Conservation (phyloP, 495 filamentous ascomycete species). For the Penicillium coffeae region DNA sequence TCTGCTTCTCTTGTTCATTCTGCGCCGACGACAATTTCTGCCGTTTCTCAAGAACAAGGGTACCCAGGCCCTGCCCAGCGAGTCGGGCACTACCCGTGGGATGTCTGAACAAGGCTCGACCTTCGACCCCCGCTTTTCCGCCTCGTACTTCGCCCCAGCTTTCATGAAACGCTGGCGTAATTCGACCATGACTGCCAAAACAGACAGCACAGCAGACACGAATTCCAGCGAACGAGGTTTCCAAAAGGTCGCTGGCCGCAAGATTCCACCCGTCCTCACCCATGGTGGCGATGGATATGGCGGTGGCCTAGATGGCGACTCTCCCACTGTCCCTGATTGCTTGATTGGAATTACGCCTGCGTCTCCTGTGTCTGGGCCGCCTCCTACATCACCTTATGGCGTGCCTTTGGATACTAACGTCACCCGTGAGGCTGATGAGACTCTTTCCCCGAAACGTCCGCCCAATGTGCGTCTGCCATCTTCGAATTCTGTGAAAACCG, state of each 20-base stretch:
- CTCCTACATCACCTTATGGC: slow-evolving; percentile 33
- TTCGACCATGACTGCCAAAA: slow-evolving; percentile 38
- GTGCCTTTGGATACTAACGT: slow-evolving; percentile 35
- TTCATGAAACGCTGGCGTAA: slow-evolving; percentile 42
- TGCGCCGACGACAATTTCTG: slow-evolving; percentile 46
- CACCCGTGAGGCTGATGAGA: slow-evolving; percentile 34
- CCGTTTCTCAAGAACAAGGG: slow-evolving; percentile 10
- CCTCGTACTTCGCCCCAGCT: slow-evolving; percentile 47
- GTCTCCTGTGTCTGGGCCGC: slow-evolving; percentile 27
- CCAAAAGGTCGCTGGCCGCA: slow-evolving; percentile 64
- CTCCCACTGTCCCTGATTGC: slow-evolving; percentile 15
- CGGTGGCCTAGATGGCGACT: slow-evolving; percentile 36
- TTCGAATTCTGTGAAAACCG: slow-evolving; percentile 35
- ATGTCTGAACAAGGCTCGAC: slow-evolving; percentile 52
- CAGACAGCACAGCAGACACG: slow-evolving; percentile 37
- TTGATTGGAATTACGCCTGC: slow-evolving; percentile 11
- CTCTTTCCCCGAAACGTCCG: slow-evolving; percentile 35
- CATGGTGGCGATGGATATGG: slow-evolving; percentile 69
- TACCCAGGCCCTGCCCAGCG: slow-evolving; percentile 21
- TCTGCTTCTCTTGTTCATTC: slow-evolving; percentile 49
- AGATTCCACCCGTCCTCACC: slow-evolving; percentile 66
- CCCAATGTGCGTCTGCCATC: slow-evolving; percentile 49
- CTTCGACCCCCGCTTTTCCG: slow-evolving; percentile 50
- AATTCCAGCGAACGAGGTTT: slow-evolving; percentile 50
- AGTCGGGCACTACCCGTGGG: slow-evolving; percentile 22